phyloP scores from a whole-genome alignment of 305 asterid genomes.

The Fraxinus baroniana region DNA sequence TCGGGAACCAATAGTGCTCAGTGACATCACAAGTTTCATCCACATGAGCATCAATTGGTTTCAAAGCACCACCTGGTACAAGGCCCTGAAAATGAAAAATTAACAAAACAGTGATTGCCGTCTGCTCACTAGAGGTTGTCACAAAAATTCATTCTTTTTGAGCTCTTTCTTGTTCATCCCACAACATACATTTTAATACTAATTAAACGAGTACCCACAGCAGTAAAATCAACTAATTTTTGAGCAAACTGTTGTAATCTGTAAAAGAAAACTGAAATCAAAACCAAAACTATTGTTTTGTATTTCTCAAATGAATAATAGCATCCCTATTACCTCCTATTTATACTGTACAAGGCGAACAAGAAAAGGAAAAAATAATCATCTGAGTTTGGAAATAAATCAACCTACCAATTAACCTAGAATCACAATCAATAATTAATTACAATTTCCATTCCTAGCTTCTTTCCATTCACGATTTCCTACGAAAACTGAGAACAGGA shows the following conservation, averaged over 20 bases:
- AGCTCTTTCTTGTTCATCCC: not conserved
- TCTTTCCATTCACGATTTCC: not conserved
- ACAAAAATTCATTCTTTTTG: not conserved
- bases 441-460: not conserved
- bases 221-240: not conserved
- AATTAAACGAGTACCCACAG: not conserved
- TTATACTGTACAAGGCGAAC: not conserved
- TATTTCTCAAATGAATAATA: not conserved
- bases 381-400: not conserved
- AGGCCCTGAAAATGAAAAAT: conserved; percentile 70
- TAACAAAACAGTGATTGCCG: conserved; percentile 21
- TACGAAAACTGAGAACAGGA: conserved; percentile 15
- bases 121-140: not conserved
- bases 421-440: not conserved
- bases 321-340: not conserved
- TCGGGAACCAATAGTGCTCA: conserved; percentile 99
- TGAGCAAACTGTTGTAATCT: not conserved
- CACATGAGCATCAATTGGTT: conserved; percentile 63
- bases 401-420: not conserved
- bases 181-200: not conserved
- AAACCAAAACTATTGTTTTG: not conserved
- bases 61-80: conserved; percentile 93
- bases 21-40: conserved; percentile 86
- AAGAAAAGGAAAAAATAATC: not conserved
- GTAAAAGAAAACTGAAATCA: not conserved